These are phyloP conservation scores for Gossypium lobatum DNA, from an alignment of 441 rosid genomes.

Conservation along the genomic window DNA sequence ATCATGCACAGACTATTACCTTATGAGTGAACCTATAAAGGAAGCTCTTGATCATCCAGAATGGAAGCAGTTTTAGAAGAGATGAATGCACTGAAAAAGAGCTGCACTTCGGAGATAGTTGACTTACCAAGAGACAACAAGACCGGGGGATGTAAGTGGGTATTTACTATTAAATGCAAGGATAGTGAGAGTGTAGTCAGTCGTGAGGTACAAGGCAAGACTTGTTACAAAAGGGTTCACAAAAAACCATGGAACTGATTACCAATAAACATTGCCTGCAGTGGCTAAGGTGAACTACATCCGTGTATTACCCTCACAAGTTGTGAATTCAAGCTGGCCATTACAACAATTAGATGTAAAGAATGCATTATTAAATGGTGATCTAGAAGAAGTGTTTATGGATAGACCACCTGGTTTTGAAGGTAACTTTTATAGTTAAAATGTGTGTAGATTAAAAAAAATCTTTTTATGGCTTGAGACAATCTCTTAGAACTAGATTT, in stretches of 20 bases:
- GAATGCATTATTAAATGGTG: background rate
- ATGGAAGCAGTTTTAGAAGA: background rate
- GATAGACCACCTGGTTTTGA: background rate
- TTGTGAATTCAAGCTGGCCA: background rate
- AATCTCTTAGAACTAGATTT: background rate
- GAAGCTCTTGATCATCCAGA: slow-evolving; percentile 1
- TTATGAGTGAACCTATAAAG: background rate
- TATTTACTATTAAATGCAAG: background rate
- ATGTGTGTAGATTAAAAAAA: background rate
- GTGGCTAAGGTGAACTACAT: background rate
- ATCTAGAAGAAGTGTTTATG: background rate
- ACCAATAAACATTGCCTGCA: background rate
- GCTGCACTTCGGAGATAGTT: background rate
- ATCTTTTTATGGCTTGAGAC: background rate
- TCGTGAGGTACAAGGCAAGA: background rate
- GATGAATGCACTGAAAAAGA: background rate
- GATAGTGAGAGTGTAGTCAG: background rate
- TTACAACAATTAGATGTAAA: background rate
- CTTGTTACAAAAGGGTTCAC: background rate
- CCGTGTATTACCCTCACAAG: background rate
- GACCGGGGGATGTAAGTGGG: background rate
- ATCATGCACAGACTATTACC: background rate
- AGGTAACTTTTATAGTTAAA: background rate
- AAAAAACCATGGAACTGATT: background rate
- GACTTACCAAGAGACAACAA: background rate